Conservation (phyloP, 2,329 filamentous ascomycete species). For the Botrytis aclada region DNA sequence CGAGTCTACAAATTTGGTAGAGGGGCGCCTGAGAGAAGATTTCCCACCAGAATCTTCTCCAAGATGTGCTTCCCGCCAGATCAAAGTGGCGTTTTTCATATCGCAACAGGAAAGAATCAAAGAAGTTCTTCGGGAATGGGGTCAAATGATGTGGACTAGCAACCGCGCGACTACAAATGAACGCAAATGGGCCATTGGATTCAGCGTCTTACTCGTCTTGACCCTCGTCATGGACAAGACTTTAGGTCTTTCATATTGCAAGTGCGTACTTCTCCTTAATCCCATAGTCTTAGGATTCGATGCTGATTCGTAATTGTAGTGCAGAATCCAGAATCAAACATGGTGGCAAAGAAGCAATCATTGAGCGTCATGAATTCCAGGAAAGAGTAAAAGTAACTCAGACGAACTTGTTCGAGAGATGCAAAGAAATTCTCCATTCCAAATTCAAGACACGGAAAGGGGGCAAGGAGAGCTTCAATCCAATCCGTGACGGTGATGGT, state of each 20-base stretch:
- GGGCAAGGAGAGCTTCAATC: slow-evolving; percentile 37
- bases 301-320: slow-evolving; percentile 30
- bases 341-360: slow-evolving; percentile 24
- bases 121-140: slow-evolving; percentile 34
- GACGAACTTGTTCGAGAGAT: slow-evolving; percentile 35
- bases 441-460: slow-evolving; percentile 38
- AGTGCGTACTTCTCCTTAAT: slow-evolving; percentile 9
- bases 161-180: slow-evolving; percentile 31
- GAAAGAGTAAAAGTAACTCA: slow-evolving; percentile 32
- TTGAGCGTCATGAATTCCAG: slow-evolving; percentile 28
- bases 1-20: slow-evolving; percentile 30
- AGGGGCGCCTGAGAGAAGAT: slow-evolving; percentile 27
- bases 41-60: slow-evolving; percentile 31
- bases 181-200: slow-evolving; percentile 36
- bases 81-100: slow-evolving; percentile 36
- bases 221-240: slow-evolving; percentile 36
- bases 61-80: slow-evolving; percentile 35
- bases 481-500: slow-evolving; percentile 35
- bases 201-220: slow-evolving; percentile 34
- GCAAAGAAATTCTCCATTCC: slow-evolving; percentile 38
- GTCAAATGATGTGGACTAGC: slow-evolving; percentile 36
- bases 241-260: slow-evolving; percentile 24
- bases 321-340: slow-evolving; percentile 27
- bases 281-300: slow-evolving; percentile 27
- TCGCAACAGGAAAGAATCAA: slow-evolving; percentile 33